A percentile compares a stretch with the other conserved stretches of the same genome.
phyloP scores from a whole-genome alignment of 2,329 filamentous ascomycete species.

The Aspergillus pseudoviridinutans region DNA sequence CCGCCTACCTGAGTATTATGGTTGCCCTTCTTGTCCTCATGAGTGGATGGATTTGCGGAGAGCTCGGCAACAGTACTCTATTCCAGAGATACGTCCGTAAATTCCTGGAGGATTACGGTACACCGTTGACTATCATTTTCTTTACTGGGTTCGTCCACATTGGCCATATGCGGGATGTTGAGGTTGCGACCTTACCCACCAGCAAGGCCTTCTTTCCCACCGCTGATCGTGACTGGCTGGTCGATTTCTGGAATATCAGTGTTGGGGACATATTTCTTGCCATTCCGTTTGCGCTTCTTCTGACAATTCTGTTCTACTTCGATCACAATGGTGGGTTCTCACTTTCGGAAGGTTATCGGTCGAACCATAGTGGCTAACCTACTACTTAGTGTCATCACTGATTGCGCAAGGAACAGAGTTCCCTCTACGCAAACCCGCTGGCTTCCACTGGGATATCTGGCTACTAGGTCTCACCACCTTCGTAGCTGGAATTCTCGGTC shows the following conservation, averaged over 20 bases:
- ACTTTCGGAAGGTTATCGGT: background rate
- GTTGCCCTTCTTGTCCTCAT: slow-evolving; percentile 74
- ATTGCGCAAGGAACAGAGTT: slow-evolving; percentile 82
- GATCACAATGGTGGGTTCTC: slow-evolving; percentile 70
- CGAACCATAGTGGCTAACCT: background rate
- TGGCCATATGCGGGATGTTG: slow-evolving; percentile 70
- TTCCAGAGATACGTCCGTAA: slow-evolving; percentile 73
- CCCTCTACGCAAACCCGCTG: slow-evolving; percentile 72
- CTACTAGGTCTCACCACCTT: slow-evolving; percentile 75
- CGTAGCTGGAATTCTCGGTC: slow-evolving; percentile 68
- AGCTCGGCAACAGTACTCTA: slow-evolving; percentile 65
- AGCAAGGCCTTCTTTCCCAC: slow-evolving; percentile 77
- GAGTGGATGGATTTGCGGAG: slow-evolving; percentile 68
- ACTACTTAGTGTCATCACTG: slow-evolving; percentile 64
- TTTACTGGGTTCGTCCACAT: slow-evolving; percentile 88
- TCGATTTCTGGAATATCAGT: slow-evolving; percentile 74
- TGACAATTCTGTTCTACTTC: slow-evolving; percentile 85
- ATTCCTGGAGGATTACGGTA: slow-evolving; percentile 87
- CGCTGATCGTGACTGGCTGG: slow-evolving; percentile 67
- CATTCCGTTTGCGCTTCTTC: slow-evolving; percentile 77
- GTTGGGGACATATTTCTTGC: slow-evolving; percentile 74
- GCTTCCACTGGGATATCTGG: slow-evolving; percentile 83
- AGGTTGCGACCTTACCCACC: slow-evolving; percentile 69
- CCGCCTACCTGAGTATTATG: slow-evolving; percentile 70
- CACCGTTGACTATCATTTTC: slow-evolving; percentile 76